phyloP scores from a whole-genome alignment of 163 green algal genomes.

The Scenedesmus sp. region DNA sequence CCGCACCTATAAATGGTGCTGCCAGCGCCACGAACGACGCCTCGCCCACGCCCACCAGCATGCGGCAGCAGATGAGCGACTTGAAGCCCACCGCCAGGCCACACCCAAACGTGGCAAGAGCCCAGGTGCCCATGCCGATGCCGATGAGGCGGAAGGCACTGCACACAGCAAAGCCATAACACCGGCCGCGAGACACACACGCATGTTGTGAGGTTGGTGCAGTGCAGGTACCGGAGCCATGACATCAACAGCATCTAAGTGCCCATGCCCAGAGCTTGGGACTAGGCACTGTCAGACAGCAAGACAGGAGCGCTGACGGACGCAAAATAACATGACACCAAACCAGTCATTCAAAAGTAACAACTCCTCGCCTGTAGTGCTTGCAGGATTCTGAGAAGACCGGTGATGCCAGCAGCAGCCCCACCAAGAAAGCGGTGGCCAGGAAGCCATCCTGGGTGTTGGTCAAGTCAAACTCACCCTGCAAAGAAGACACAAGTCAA shows the following conservation, averaged over 20 bases:
- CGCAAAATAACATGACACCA: not conserved
- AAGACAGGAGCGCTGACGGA: too few relatives aligned
- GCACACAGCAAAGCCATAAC: not conserved
- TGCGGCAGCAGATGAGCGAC: conserved; percentile 76
- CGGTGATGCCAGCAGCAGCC: conserved; percentile 92
- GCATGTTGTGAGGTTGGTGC: too few relatives aligned
- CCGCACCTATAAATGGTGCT: conserved; percentile 91
- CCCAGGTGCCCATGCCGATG: conserved; percentile 91
- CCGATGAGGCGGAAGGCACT: conserved; percentile 81
- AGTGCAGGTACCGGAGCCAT: too few relatives aligned
- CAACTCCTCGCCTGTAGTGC: conserved; percentile 61
- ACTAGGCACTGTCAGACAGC: too few relatives aligned
- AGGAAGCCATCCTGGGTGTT: conserved; percentile 94
- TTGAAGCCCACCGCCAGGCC: conserved; percentile 78
- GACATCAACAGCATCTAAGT: conserved; percentile 86
- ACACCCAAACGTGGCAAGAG: conserved; percentile 76
- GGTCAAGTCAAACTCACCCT: conserved; percentile 91
- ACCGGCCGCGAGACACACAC: too few relatives aligned
- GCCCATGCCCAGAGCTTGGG: too few relatives aligned
- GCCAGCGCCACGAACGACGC: conserved; percentile 95
- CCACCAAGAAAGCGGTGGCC: conserved; percentile 89
- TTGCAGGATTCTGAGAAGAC: conserved; percentile 94
- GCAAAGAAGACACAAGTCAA: not conserved
- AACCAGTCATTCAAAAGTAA: too few relatives aligned
- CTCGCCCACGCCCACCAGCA: conserved; percentile 95